Evolutionary conservation across 1,284 basidiomycete species (phyloP).

Genomic region (Ustilago loliicola): DNA sequence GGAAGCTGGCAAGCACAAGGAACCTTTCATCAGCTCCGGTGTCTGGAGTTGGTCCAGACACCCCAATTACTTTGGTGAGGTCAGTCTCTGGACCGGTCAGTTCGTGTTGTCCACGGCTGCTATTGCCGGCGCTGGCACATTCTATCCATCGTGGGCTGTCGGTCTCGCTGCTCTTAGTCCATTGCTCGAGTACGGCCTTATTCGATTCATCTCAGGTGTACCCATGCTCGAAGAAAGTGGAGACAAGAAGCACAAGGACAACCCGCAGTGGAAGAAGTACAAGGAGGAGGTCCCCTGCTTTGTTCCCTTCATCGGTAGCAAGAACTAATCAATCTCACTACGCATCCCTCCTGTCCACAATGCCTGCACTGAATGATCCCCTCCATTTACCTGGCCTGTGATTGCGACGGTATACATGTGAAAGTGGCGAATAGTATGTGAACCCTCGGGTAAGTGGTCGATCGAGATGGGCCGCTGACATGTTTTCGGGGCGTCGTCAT

Average conservation of each 20-base stretch:
- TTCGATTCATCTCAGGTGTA: constrained; percentile 76
- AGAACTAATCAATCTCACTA: constrained; percentile 26
- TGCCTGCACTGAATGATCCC: background rate
- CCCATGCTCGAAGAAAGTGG: constrained; percentile 78
- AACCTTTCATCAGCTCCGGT: constrained; percentile 80
- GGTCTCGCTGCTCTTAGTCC: constrained; percentile 77
- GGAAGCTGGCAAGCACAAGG: constrained; percentile 79
- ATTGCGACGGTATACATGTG: background rate
- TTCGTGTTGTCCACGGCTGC: constrained; percentile 73
- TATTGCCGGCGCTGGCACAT: constrained; percentile 37
- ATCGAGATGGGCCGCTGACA: background rate
- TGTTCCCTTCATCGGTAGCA: constrained; percentile 59
- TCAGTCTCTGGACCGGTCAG: constrained; percentile 81
- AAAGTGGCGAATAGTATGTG: background rate
- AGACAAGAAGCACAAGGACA: constrained; percentile 78
- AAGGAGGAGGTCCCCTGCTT: constrained; percentile 73
- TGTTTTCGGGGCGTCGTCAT: background rate
- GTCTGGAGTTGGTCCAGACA: constrained; percentile 81
- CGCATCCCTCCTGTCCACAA: background rate
- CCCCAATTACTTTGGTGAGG: constrained; percentile 84
- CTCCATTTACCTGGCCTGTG: background rate
- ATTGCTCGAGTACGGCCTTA: constrained; percentile 76
- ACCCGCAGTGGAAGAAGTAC: constrained; percentile 79
- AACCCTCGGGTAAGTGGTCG: background rate
- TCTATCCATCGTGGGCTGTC: constrained; percentile 72